Percentiles rank a stretch among this genome's conserved stretches.
These are phyloP conservation scores for Suillus paluster DNA, from an alignment of 768 basidiomycete species.

Conservation along the genomic window DNA sequence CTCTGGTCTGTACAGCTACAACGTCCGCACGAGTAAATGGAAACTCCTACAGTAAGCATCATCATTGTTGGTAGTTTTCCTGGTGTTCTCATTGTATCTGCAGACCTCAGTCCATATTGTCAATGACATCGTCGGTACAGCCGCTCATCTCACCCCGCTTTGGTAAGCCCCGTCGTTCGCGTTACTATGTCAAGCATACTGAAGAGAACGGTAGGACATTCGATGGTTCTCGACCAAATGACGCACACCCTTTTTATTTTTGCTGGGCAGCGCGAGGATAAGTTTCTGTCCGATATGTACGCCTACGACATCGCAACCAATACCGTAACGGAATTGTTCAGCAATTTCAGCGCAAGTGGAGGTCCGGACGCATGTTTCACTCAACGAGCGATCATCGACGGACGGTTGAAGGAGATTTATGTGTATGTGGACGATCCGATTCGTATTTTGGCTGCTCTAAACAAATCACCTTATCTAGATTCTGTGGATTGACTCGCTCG, in stretches of 20 bases:
- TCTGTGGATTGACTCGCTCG: conserved; percentile 61
- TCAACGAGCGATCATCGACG: conserved; percentile 73
- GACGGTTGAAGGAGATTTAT: conserved; percentile 67
- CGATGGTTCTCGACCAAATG: conserved; percentile 75
- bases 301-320: conserved; percentile 65
- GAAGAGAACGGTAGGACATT: conserved; percentile 56
- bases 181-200: not conserved
- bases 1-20: conserved; percentile 76
- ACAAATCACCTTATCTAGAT: conserved; percentile 39
- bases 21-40: conserved; percentile 70
- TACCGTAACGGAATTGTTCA: conserved; percentile 62
- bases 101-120: conserved; percentile 26
- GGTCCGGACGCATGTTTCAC: conserved; percentile 78
- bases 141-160: conserved; percentile 61
- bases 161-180: conserved; percentile 42
- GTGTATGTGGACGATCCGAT: conserved; percentile 51
- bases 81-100: not conserved
- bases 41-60: conserved; percentile 62
- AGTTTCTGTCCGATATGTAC: conserved; percentile 77
- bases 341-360: conserved; percentile 61
- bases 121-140: conserved; percentile 31
- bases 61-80: not conserved
- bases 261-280: conserved; percentile 71
- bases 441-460: not conserved
- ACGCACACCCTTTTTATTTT: conserved; percentile 69